A percentile compares a stretch with the other conserved stretches of the same genome.
These are phyloP conservation scores for Citrus hindsii DNA, from an alignment of 345 rosid genomes.

Conservation along the genomic window DNA sequence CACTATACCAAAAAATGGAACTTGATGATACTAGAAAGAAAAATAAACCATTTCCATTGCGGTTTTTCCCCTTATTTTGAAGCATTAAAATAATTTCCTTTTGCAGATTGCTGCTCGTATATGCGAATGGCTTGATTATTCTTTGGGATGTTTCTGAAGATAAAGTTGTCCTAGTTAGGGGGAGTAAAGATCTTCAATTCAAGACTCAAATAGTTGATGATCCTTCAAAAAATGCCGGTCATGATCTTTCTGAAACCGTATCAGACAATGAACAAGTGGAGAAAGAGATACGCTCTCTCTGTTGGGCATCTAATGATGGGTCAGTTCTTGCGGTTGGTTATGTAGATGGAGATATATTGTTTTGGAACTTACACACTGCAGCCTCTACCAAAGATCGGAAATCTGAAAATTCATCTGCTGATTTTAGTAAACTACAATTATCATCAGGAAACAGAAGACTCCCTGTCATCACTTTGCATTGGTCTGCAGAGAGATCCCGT, in stretches of 20 bases:
- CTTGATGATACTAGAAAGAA: not conserved
- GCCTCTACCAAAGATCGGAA: constrained; percentile 34
- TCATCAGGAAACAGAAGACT: constrained; percentile 70
- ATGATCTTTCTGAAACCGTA: constrained; percentile 28
- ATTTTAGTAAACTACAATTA: constrained; percentile 65
- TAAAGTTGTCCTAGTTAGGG: constrained; percentile 49
- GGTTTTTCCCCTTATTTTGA: not conserved
- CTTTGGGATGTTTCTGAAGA: constrained; percentile 88
- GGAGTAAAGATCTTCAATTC: constrained; percentile 62
- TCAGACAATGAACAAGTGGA: constrained; percentile 39
- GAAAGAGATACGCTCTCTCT: constrained; percentile 81
- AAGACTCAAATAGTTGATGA: constrained; percentile 38
- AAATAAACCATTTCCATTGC: not conserved
- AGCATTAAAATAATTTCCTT: constrained; percentile 17
- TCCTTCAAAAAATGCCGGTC: constrained; percentile 27
- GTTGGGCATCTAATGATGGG: constrained; percentile 86
- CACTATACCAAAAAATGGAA: not conserved
- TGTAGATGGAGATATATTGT: constrained; percentile 80
- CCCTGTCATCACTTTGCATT: constrained; percentile 74
- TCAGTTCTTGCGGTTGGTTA: constrained; percentile 87
- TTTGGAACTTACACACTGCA: constrained; percentile 54
- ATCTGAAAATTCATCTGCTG: constrained; percentile 37
- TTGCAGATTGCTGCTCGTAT: constrained; percentile 80
- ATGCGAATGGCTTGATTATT: constrained; percentile 62
- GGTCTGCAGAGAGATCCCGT: constrained; percentile 47